Percentiles rank a stretch among this genome's conserved stretches.
These are phyloP conservation scores for Hemileccinum impolitum DNA, from an alignment of 768 basidiomycete species.

Conservation along the genomic window DNA sequence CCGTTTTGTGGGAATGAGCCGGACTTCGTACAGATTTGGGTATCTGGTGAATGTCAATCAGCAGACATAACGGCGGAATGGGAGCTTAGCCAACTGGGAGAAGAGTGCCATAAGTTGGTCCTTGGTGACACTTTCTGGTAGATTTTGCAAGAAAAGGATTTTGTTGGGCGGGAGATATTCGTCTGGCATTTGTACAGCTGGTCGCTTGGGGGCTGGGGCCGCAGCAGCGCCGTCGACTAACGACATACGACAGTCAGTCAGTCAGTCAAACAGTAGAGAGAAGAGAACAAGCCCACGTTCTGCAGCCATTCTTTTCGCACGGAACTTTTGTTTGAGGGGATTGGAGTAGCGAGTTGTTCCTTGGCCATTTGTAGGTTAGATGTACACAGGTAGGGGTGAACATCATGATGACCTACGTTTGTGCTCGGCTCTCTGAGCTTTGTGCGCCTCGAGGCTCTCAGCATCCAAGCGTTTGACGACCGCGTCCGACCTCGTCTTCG, in stretches of 20 bases:
- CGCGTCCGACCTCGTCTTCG: slow-evolving; percentile 82
- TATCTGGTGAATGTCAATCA: slow-evolving; percentile 50
- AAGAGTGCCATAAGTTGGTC: slow-evolving; percentile 90
- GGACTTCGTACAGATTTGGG: slow-evolving; percentile 94
- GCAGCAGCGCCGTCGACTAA: slow-evolving; percentile 69
- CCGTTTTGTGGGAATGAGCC: slow-evolving; percentile 95
- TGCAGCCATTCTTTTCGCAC: slow-evolving; percentile 74
- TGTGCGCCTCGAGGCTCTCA: slow-evolving; percentile 70
- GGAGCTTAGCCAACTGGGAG: slow-evolving; percentile 63
- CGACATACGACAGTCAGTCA: slow-evolving; percentile 2
- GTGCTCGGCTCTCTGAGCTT: slow-evolving; percentile 66
- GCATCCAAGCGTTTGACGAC: slow-evolving; percentile 76
- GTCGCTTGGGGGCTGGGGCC: slow-evolving; percentile 66
- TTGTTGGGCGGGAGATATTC: slow-evolving; percentile 99
- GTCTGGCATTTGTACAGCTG: slow-evolving; percentile 96
- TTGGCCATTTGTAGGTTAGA: slow-evolving; percentile 29
- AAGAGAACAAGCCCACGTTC: slow-evolving; percentile 50
- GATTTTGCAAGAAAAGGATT: slow-evolving; percentile 96
- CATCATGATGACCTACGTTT: slow-evolving; percentile 77
- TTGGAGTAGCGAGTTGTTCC: slow-evolving; percentile 84
- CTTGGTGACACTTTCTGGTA: slow-evolving; percentile 90
- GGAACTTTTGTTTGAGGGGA: slow-evolving; percentile 83
- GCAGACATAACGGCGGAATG: background rate
- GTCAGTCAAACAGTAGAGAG: slow-evolving; percentile 1
- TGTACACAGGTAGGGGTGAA: background rate